phyloP scores from a whole-genome alignment of 2,329 filamentous ascomycete genomes.

The Penicillium freii region DNA sequence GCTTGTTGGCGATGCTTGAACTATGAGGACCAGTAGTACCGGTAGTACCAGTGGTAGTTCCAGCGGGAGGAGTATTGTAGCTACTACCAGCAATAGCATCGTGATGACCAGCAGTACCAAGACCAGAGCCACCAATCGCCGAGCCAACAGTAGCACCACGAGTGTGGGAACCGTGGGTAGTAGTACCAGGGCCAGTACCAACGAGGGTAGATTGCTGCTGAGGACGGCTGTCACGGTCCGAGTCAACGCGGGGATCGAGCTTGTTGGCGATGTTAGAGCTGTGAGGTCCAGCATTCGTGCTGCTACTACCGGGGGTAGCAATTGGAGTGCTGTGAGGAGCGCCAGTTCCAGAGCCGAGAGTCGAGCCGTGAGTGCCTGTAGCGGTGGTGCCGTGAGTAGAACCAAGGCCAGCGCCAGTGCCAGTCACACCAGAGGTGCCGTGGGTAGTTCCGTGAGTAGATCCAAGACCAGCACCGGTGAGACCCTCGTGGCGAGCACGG shows the following conservation, averaged over 20 bases:
- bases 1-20: conserved; percentile 27
- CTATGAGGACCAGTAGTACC: conserved; percentile 8
- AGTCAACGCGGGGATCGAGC: conserved; percentile 33
- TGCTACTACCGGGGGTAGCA: neutral
- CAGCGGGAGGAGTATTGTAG: neutral
- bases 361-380: conserved; percentile 10
- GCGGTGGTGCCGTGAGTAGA: neutral
- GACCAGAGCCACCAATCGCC: neutral
- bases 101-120: neutral
- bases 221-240: conserved; percentile 35
- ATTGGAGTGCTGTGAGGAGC: neutral
- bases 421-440: neutral
- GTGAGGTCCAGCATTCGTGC: conserved; percentile 38
- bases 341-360: neutral
- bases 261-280: conserved; percentile 33
- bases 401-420: neutral
- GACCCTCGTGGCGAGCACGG: conserved; percentile 1
- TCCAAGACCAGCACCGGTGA: neutral
- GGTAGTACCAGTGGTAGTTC: neutral
- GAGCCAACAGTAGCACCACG: neutral
- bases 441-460: neutral
- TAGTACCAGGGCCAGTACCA: neutral
- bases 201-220: conserved; percentile 2
- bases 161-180: neutral
- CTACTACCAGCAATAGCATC: conserved; percentile 1